A percentile compares a stretch with the other conserved stretches of the same genome.
Conservation (phyloP, 2,329 filamentous ascomycete genomes). For the Scolecobasidium constrictum region DNA sequence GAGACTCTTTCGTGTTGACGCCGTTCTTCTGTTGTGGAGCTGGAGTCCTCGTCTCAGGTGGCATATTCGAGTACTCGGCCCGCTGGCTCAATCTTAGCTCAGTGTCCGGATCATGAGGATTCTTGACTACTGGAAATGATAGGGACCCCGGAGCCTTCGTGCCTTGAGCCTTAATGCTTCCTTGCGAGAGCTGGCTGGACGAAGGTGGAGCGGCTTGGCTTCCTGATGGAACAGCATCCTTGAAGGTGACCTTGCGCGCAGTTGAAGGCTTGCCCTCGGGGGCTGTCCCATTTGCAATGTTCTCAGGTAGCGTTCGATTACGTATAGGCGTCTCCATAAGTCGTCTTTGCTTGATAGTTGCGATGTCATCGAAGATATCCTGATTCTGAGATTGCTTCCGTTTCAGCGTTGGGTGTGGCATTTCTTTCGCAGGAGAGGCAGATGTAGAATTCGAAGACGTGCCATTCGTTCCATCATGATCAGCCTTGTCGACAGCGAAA, state of each 20-base stretch:
- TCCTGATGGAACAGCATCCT: background rate
- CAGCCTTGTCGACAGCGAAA: background rate
- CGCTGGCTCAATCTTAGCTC: conserved; percentile 56
- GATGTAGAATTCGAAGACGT: background rate
- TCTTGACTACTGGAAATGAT: conserved; percentile 67
- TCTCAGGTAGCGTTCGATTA: no score
- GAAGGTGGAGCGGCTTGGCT: background rate
- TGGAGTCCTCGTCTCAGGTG: conserved; percentile 20
- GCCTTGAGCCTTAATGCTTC: conserved; percentile 26
- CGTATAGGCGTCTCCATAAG: no score
- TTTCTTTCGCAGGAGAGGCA: background rate
- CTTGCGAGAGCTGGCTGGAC: conserved; percentile 26
- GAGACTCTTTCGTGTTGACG: conserved; percentile 10
- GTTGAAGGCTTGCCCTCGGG: conserved; percentile 5
- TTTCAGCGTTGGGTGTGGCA: conserved; percentile 18
- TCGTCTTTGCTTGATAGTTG: conserved; percentile 8
- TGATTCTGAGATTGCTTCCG: background rate
- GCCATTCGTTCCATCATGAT: background rate
- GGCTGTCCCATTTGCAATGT: background rate
- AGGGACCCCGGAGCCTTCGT: conserved; percentile 35
- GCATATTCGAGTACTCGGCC: conserved; percentile 40
- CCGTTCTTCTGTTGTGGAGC: conserved; percentile 17
- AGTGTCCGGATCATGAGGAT: conserved; percentile 55
- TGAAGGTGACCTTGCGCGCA: conserved; percentile 6
- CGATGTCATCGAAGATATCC: conserved; percentile 4